These are phyloP conservation scores for Crassisporium funariophilum DNA, from an alignment of 768 basidiomycete species.

Conservation along the genomic window DNA sequence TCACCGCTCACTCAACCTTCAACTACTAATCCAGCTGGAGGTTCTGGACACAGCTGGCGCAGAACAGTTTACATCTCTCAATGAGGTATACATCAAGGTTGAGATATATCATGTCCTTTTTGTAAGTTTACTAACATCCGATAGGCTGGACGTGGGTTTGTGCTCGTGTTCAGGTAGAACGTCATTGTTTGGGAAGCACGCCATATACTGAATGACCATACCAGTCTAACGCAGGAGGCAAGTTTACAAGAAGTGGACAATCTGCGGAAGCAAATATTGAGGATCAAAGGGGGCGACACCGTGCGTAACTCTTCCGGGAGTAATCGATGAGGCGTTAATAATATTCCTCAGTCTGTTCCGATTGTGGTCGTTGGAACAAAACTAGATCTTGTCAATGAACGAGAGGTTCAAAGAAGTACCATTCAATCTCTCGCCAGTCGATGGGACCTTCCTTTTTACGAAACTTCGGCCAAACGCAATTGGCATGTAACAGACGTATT, in stretches of 20 bases:
- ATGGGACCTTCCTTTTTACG: conserved; percentile 80
- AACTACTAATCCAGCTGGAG: too few relatives aligned
- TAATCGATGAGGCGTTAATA: conserved; percentile 5
- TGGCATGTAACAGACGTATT: conserved; percentile 83
- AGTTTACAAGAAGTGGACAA: conserved; percentile 79
- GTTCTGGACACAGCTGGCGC: conserved; percentile 83
- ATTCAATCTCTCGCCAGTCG: conserved; percentile 64
- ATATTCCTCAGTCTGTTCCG: conserved; percentile 54
- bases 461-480: conserved; percentile 86
- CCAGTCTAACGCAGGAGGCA: conserved; percentile 79
- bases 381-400: conserved; percentile 76
- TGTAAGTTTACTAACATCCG: conserved; percentile 9
- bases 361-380: conserved; percentile 89
- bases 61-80: conserved; percentile 82
- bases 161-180: conserved; percentile 77
- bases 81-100: conserved; percentile 83
- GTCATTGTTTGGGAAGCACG: neutral
- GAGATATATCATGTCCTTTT: neutral
- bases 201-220: conserved; percentile 4
- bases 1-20: too few relatives aligned
- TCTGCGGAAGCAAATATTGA: conserved; percentile 79
- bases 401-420: conserved; percentile 68
- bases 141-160: conserved; percentile 73
- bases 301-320: conserved; percentile 37
- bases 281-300: conserved; percentile 71